Evolutionary conservation across 345 rosid genomes (phyloP).

Genomic region (Euclidium syriacum): DNA sequence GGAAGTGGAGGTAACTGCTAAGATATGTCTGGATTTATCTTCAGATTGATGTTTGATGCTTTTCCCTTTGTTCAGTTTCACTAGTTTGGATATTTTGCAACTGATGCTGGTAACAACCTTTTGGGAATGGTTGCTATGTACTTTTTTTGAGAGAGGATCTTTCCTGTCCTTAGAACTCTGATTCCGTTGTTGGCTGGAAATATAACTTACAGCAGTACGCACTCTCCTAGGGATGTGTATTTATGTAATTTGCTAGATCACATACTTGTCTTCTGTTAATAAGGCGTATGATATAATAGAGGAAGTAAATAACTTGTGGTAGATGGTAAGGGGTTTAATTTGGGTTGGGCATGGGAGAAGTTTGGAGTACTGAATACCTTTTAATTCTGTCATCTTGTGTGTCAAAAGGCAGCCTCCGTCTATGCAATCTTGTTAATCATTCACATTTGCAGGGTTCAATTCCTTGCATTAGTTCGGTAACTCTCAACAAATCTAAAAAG

Average conservation of each 20-base stretch:
- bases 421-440: not conserved
- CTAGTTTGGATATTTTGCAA: conserved; percentile 3
- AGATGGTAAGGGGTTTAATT: conserved; percentile 8
- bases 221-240: not conserved
- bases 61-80: conserved; percentile 7
- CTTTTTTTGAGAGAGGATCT: not conserved
- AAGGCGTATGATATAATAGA: not conserved
- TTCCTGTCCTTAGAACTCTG: conserved; percentile 4
- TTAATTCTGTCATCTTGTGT: not conserved
- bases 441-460: not conserved
- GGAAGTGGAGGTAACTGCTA: conserved; percentile 78
- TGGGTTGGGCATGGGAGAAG: not conserved
- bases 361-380: not conserved
- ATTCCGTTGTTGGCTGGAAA: not conserved
- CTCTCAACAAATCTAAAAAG: not conserved
- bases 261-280: not conserved
- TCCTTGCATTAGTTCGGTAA: not conserved
- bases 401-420: conserved; percentile 15
- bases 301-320: conserved; percentile 5
- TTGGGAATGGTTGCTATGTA: conserved; percentile 10
- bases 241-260: not conserved
- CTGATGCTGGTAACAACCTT: conserved; percentile 6
- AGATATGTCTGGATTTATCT: not conserved
- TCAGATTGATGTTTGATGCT: not conserved
- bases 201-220: not conserved